Conservation (phyloP, 108 stramenopile genomes). For the Aurantiochytrium sp. region DNA sequence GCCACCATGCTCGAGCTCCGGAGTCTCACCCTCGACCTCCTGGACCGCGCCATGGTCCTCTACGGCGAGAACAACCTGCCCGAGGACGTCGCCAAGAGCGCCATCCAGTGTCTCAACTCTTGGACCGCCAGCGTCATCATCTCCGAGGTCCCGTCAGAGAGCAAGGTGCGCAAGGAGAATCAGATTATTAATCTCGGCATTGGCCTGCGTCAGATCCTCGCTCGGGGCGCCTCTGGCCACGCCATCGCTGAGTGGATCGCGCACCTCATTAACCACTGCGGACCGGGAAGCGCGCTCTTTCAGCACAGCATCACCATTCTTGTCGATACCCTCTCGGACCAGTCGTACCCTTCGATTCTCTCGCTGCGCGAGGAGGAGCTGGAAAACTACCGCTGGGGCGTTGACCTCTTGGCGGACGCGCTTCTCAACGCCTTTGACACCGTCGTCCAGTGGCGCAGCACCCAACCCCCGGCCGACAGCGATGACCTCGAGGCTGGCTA, state of each 20-base stretch:
- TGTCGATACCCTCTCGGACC: background rate
- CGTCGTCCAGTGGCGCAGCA: background rate
- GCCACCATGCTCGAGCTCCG: background rate
- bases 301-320: constrained; percentile 15
- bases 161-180: background rate
- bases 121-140: background rate
- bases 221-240: background rate
- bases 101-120: background rate
- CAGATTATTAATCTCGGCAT: background rate
- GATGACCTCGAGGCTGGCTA: background rate
- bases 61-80: background rate
- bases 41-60: background rate
- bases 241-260: background rate
- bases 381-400: background rate
- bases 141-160: background rate
- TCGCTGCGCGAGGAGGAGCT: background rate
- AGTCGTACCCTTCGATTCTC: background rate
- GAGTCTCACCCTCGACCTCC: background rate
- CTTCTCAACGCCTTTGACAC: background rate
- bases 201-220: background rate
- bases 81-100: constrained; percentile 4
- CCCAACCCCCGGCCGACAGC: background rate
- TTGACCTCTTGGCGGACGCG: background rate
- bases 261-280: background rate
- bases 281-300: background rate